Conservation (phyloP, 257 asterid genomes). For the Misopates orontium region DNA sequence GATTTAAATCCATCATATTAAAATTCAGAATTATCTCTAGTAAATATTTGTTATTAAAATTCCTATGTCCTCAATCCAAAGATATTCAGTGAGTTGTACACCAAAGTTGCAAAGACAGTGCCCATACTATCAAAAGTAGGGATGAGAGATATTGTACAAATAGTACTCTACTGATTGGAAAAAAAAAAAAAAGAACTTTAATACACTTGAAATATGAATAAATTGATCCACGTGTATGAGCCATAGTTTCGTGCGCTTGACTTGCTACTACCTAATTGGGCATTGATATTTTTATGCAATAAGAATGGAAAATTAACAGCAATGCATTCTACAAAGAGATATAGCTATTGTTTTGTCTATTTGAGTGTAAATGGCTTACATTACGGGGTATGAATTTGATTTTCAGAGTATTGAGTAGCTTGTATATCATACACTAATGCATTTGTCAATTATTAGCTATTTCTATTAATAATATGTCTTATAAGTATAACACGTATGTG, state of each 20-base stretch:
- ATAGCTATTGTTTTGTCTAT: too few species aligned
- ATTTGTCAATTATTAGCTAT: too few species aligned
- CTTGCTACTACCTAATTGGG: background rate
- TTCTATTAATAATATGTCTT: too few species aligned
- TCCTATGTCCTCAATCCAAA: background rate
- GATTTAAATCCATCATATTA: background rate
- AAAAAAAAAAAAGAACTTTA: background rate
- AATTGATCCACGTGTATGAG: background rate
- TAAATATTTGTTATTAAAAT: too few species aligned
- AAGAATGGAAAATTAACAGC: too few species aligned
- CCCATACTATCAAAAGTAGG: conserved; percentile 4
- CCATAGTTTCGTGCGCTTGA: background rate
- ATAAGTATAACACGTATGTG: too few species aligned
- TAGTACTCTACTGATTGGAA: background rate
- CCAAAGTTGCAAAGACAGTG: conserved; percentile 1
- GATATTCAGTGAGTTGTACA: background rate
- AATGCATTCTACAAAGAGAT: background rate
- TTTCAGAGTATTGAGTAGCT: background rate
- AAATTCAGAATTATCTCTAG: background rate
- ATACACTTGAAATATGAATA: conserved; percentile 7
- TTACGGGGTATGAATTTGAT: background rate
- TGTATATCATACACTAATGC: too few species aligned
- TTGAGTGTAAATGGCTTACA: too few species aligned
- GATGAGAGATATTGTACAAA: background rate
- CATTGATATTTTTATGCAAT: too few species aligned